Evolutionary conservation across 805 yeast species (phyloP), one percentile per base, ranked within the genome.

Genomic region (Pichia occidentalis): DNA sequence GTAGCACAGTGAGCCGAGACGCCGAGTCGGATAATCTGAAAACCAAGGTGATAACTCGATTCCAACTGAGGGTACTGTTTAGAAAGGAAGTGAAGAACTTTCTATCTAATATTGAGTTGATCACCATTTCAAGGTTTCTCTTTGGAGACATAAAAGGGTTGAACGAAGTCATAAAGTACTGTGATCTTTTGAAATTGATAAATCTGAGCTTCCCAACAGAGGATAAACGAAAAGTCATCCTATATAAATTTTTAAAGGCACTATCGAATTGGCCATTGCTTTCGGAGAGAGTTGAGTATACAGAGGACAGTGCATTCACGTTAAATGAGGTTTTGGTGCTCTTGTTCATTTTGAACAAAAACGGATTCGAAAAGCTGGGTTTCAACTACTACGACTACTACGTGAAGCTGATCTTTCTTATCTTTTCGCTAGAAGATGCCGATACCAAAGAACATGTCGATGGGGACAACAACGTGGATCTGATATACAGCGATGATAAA

Each of bases 401-500:
- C 26, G 7, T 27, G 5, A 8, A 27, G 16, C 4, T 27, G 14
- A 5, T 27, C 5, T n/a, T 27, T 27, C 10, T 16, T 14, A 16
- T 11, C 4, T n/a, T 14, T 27, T n/a, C 17, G 14, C 9, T n/a
- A 19, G 4, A 14, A 20, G n/a, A n/a, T n/a, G n/a, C n/a, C 4
- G 11, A 24, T 21, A 17, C 26, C 7, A 5, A 7, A n/a, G 19
- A 16, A 4, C 3, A 23, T 7, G 11, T 21, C 16, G 12, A 12
- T 12, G 20, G 37, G 2, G 36, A 39, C n/a, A 46, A 42, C 3
- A 27, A 29, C 1, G 33, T 51, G n/a, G 57, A 55, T 31, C 49
- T 51, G 5, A 57, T 59, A 2, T 29, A 39, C 17, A 30, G 39
- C 5, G 32, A 43, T 11, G 51, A 50, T 24, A 50, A 49, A 27